Conservation (phyloP, 805 yeast species). For the Cyberlindnera xishuangbannaensis region DNA sequence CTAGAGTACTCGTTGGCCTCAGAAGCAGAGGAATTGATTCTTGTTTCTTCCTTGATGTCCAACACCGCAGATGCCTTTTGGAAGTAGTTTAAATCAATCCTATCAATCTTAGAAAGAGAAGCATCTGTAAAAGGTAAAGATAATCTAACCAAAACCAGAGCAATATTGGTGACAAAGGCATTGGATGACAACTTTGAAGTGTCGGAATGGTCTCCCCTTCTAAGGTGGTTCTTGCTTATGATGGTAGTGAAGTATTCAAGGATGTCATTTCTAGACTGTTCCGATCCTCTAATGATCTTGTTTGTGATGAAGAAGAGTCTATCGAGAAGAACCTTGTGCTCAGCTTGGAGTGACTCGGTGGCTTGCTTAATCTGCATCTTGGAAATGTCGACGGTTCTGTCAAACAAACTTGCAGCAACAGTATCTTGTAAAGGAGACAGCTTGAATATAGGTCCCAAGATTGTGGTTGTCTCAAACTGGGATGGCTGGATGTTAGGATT, state of each 20-base stretch:
- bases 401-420: conserved; percentile 43
- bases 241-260: conserved; percentile 66
- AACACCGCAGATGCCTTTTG: conserved; percentile 41
- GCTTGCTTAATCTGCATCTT: conserved; percentile 42
- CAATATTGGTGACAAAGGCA: conserved; percentile 75
- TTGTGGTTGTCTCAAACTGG: conserved; percentile 52
- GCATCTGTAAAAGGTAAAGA: conserved; percentile 81
- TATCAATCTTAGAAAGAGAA: conserved; percentile 60
- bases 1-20: conserved; percentile 60
- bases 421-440: conserved; percentile 65
- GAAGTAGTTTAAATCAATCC: conserved; percentile 70
- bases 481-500: conserved; percentile 37
- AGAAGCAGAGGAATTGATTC: conserved; percentile 67
- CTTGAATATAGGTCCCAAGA: conserved; percentile 72
- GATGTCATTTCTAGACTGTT: conserved; percentile 54
- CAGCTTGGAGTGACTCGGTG: conserved; percentile 57
- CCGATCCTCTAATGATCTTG: conserved; percentile 68
- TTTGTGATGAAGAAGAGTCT: conserved; percentile 67
- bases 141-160: conserved; percentile 59
- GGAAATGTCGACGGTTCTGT: conserved; percentile 25
- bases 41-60: conserved; percentile 75
- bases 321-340: conserved; percentile 52
- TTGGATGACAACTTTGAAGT: conserved; percentile 63
- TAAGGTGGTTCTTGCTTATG: conserved; percentile 77
- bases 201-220: conserved; percentile 82